A percentile compares a stretch with the other conserved stretches of the same genome.
These are phyloP conservation scores for Mrakiaceae sp. DNA, from an alignment of 1,284 basidiomycete species.

Conservation along the genomic window DNA sequence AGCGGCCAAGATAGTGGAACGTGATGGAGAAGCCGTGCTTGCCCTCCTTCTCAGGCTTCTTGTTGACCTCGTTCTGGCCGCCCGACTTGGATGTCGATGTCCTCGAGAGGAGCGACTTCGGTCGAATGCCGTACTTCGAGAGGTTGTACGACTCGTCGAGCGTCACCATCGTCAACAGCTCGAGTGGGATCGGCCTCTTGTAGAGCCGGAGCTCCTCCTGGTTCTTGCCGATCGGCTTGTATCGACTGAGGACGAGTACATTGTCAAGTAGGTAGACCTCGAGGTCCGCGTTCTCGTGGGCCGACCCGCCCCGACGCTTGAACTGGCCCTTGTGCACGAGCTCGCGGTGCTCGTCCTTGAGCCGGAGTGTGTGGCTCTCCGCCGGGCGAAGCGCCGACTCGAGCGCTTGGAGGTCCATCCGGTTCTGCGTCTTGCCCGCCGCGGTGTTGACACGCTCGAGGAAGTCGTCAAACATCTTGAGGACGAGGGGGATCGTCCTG, in stretches of 20 bases:
- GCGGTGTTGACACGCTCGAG: slow-evolving; percentile 81
- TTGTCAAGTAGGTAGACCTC: slow-evolving; percentile 96
- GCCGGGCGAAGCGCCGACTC: slow-evolving; percentile 76
- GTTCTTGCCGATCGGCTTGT: slow-evolving; percentile 70
- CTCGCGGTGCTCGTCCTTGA: slow-evolving; percentile 79
- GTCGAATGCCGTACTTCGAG: slow-evolving; percentile 31
- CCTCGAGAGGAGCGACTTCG: slow-evolving; percentile 40
- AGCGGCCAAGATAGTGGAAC: slow-evolving; percentile 84
- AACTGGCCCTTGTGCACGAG: slow-evolving; percentile 88
- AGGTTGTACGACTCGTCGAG: slow-evolving; percentile 53
- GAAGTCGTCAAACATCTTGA: slow-evolving; percentile 71
- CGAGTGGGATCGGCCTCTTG: slow-evolving; percentile 91
- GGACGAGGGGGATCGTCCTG: slow-evolving; percentile 60
- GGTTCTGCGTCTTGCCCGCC: slow-evolving; percentile 82
- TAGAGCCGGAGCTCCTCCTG: slow-evolving; percentile 85
- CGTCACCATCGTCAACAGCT: slow-evolving; percentile 74
- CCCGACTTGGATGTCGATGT: slow-evolving; percentile 31
- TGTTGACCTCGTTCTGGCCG: slow-evolving; percentile 26
- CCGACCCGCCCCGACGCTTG: slow-evolving; percentile 68
- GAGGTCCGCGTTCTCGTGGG: slow-evolving; percentile 74
- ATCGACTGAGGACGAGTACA: slow-evolving; percentile 88
- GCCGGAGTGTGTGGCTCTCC: slow-evolving; percentile 73
- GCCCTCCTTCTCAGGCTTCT: slow-evolving; percentile 46
- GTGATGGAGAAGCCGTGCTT: slow-evolving; percentile 89
- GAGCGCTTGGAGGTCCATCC: slow-evolving; percentile 82